These are phyloP conservation scores for Bromus sterilis DNA, from an alignment of 176 grass and related monocot species.

Conservation along the genomic window DNA sequence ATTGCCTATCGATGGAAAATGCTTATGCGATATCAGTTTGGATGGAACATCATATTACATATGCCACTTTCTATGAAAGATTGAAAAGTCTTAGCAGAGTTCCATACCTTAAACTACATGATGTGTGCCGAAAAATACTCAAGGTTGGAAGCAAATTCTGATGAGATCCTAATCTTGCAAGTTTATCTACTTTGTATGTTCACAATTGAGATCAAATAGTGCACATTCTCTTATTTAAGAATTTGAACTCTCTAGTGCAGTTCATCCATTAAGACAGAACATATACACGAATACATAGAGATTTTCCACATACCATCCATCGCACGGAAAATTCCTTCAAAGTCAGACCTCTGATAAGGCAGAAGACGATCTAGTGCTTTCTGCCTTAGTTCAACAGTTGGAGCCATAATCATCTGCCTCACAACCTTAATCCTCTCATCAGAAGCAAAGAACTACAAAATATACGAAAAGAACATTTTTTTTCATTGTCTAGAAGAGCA, in stretches of 20 bases:
- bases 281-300: neutral
- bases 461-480: slow-evolving; percentile 10
- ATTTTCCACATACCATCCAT: slow-evolving; percentile 71
- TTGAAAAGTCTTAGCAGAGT: neutral
- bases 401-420: slow-evolving; percentile 98
- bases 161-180: neutral
- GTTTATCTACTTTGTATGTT: neutral
- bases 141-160: neutral
- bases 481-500: neutral
- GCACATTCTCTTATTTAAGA: neutral
- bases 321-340: slow-evolving; percentile 97
- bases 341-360: slow-evolving; percentile 94
- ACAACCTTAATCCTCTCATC: slow-evolving; percentile 98
- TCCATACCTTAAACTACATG: neutral
- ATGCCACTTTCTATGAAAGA: neutral
- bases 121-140: neutral
- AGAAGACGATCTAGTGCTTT: slow-evolving; percentile 75
- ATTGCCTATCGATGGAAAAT: neutral
- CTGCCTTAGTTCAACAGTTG: slow-evolving; percentile 73
- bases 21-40: neutral
- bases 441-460: slow-evolving; percentile 95
- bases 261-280: neutral
- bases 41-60: neutral
- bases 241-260: neutral
- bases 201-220: neutral